Evolutionary conservation across 805 yeast species (phyloP), one percentile per base, ranked within the genome.

Genomic region (Jamesozyma gamospora): DNA sequence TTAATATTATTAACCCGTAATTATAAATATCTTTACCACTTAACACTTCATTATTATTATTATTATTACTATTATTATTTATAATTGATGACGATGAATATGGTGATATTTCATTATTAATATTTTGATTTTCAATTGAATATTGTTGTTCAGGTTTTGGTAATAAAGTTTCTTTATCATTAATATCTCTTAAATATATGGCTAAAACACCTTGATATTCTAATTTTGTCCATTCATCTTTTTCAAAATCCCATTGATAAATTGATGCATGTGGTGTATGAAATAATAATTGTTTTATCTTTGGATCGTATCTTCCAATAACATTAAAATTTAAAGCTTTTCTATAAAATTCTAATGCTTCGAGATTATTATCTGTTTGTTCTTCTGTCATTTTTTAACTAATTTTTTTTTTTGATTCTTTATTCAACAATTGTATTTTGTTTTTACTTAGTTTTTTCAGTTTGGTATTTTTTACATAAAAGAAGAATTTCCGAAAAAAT

Each of bases 291-390:
- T 79, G 84, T 41, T 79, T 75, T 36, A 81, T 74, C 46, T 69
- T 68, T 0, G 88, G 82, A 48, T 82, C 94, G 52, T 82, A 82
- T 44, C 87, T 70, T 18, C 82, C 79, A 25, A 82, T 79, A 38
- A 82, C 88, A 54, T 82, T 82, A 62, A 73, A 82, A 36, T 82
- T 80, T 35, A 82, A 62, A 0, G 88, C 81, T 45, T 74, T 76
- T 37, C 77, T 70, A 52, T 77, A 82, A 17, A 82, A 70, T 37
- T 77, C 82, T 40, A 76, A 56, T 1, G 49, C 42, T 27, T 28
- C 24, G 4, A 36, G 32, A 13, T 27, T 19, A 5, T 26, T 14
- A 9, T 28, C 24, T 11, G 34, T 34, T 25, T 25, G 29, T 16
- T 13, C 6, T 9, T 29, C 18, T 11, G 16, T 29, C 24, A 21